These are phyloP conservation scores for Eragrostis tef DNA, from an alignment of 202 grass and related monocot species.

Conservation along the genomic window DNA sequence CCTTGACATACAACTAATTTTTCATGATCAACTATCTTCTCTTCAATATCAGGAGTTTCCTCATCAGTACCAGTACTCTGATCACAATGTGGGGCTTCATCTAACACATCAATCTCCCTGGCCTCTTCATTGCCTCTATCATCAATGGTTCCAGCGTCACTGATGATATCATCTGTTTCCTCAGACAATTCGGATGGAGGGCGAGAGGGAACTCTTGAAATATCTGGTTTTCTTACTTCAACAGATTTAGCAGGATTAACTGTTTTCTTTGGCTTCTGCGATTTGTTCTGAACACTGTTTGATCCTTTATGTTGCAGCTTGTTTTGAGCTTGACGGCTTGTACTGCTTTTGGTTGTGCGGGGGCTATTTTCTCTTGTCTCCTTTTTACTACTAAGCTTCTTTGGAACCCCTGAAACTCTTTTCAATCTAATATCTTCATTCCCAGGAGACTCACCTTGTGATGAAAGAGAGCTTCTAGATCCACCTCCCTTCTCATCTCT, in stretches of 20 bases:
- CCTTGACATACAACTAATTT: slow-evolving; percentile 57
- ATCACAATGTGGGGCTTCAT: slow-evolving; percentile 89
- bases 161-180: slow-evolving; percentile 73
- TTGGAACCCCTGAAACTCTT: slow-evolving; percentile 54
- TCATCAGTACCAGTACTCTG: slow-evolving; percentile 93
- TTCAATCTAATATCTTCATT: slow-evolving; percentile 12
- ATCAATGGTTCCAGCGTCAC: slow-evolving; percentile 58
- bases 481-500: slow-evolving; percentile 70
- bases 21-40: slow-evolving; percentile 59
- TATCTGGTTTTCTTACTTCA: slow-evolving; percentile 62
- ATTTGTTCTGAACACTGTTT: slow-evolving; percentile 67
- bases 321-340: slow-evolving; percentile 53
- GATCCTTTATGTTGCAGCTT: slow-evolving; percentile 79
- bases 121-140: slow-evolving; percentile 79
- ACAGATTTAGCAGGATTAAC: slow-evolving; percentile 46
- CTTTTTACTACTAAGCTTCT: slow-evolving; percentile 66
- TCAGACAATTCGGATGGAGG: slow-evolving; percentile 77
- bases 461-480: slow-evolving; percentile 81
- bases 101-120: slow-evolving; percentile 93
- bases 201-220: slow-evolving; percentile 57
- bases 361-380: slow-evolving; percentile 66
- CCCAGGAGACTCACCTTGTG: slow-evolving; percentile 62
- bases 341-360: slow-evolving; percentile 57
- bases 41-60: slow-evolving; percentile 82
- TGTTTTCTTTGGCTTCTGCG: slow-evolving; percentile 63